Evolutionary conservation across 2,329 filamentous ascomycete genomes (phyloP).

Genomic region (Neophaeococcomyces mojaviensis): DNA sequence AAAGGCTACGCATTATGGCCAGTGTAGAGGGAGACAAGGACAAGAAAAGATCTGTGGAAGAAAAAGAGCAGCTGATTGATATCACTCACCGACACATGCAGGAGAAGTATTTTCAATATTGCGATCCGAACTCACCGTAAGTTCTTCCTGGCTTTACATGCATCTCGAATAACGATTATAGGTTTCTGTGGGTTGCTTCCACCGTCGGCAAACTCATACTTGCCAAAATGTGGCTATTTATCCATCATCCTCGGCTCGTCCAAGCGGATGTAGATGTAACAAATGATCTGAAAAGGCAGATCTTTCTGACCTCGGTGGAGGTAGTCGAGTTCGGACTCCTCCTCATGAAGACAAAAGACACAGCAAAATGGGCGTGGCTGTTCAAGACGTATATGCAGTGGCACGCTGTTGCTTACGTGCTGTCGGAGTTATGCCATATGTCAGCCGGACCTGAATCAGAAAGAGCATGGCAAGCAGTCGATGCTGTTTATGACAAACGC

Average conservation of each 20-base stretch:
- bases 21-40: background rate
- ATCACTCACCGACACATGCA: slow-evolving; percentile 49
- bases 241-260: slow-evolving; percentile 63
- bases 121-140: slow-evolving; percentile 40
- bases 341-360: slow-evolving; percentile 56
- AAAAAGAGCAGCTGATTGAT: slow-evolving; percentile 42
- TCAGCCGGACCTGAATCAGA: slow-evolving; percentile 52
- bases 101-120: slow-evolving; percentile 47
- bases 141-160: background rate
- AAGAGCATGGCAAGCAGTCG: slow-evolving; percentile 53
- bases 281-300: slow-evolving; percentile 56
- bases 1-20: background rate
- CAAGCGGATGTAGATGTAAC: slow-evolving; percentile 36
- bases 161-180: background rate
- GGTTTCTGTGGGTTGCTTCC: slow-evolving; percentile 59
- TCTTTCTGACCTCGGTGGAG: slow-evolving; percentile 66
- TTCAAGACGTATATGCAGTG: slow-evolving; percentile 59
- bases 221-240: slow-evolving; percentile 69
- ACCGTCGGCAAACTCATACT: slow-evolving; percentile 64
- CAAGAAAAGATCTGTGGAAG: slow-evolving; percentile 23
- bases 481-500: slow-evolving; percentile 36
- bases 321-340: slow-evolving; percentile 64
- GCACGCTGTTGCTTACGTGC: slow-evolving; percentile 56
- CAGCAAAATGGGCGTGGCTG: slow-evolving; percentile 58
- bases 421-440: slow-evolving; percentile 52